phyloP scores from a whole-genome alignment of 2,329 filamentous ascomycete species.

The Colletotrichum chrysophilum region DNA sequence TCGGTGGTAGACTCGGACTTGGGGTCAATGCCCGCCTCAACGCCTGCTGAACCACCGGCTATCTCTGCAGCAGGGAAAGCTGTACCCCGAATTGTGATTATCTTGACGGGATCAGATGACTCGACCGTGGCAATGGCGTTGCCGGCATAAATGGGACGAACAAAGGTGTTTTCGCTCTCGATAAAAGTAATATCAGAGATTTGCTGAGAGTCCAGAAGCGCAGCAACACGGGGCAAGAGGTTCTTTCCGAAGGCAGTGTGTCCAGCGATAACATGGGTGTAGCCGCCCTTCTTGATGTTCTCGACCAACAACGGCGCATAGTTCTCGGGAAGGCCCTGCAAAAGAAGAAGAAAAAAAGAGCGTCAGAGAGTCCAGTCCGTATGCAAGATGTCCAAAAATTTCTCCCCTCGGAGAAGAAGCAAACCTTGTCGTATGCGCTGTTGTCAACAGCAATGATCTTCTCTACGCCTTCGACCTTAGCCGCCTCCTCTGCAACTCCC shows the following conservation, averaged over 20 bases:
- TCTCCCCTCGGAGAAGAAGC: neutral
- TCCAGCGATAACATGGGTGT: constrained; percentile 87
- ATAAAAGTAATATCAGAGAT: constrained; percentile 90
- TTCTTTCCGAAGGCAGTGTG: constrained; percentile 98
- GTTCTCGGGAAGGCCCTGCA: constrained; percentile 86
- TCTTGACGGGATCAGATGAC: constrained; percentile 82
- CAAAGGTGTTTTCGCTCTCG: constrained; percentile 90
- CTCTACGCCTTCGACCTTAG: constrained; percentile 88
- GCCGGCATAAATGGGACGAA: constrained; percentile 95
- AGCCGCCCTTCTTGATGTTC: constrained; percentile 95
- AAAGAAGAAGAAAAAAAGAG: neutral
- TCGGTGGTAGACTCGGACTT: constrained; percentile 76
- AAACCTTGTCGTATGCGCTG: constrained; percentile 87
- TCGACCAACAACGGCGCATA: constrained; percentile 92
- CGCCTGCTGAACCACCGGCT: constrained; percentile 73
- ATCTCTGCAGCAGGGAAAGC: constrained; percentile 80
- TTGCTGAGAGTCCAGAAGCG: constrained; percentile 89
- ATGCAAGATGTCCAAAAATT: neutral
- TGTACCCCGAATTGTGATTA: constrained; percentile 92
- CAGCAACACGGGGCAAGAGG: constrained; percentile 87
- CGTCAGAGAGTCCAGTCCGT: neutral
- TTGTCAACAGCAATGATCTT: constrained; percentile 92
- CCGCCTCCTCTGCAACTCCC: constrained; percentile 78
- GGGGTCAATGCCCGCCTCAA: constrained; percentile 85
- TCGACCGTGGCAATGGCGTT: constrained; percentile 97